Evolutionary conservation across 176 grass and related monocot species (phyloP), one percentile per base, ranked within the genome.

Genomic region (Carex parvula): DNA sequence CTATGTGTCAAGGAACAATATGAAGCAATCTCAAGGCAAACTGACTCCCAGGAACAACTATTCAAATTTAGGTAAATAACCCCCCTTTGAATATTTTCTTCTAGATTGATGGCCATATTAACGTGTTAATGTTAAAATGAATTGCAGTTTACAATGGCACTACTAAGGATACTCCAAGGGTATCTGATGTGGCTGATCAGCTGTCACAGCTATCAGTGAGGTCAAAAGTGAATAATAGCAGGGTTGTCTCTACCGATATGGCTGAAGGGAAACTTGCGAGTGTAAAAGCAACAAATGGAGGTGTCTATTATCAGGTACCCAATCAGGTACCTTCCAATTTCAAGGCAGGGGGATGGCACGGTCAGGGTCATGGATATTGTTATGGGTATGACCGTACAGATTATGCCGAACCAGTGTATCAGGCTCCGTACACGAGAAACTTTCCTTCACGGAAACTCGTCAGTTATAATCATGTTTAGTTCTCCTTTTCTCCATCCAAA

Each of bases 401-500:
- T 57, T 78, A 57, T 10, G 52, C 52, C 65, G 81, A 79, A 18
- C 89, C 84, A 73, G 53, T 86, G 3, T 90, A 91, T 5, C 84
- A 90, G 52, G 89, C 86, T 83, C 84, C 94, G 5, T 90, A 83
- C 26, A 84, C 81, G n/a, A 91, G 94, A 86, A 82, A 80, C 44
- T 21, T 87, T 79, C 77, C 86, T 88, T 87, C 87, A 0, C 89
- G 86, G 91, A 97, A 97, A 79, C 86, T 92, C 54, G 92, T 92
- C 8, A 90, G 86, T 88, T 90, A 89, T 92, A 80, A 85, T 60
- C 15, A 20, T 66, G 35, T 64, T 5, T 76, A 62, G 66, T 26
- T 66, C 29, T 82, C 42, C 32, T 9, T 75, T 56, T 77, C 50
- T 77, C 72, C 10, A 15, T 82, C 21, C n/a, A 63, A 50, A 64